A percentile compares a stretch with the other conserved stretches of the same genome.
Conservation (phyloP, 805 yeast genomes). For the Lipomyces starkeyi region DNA sequence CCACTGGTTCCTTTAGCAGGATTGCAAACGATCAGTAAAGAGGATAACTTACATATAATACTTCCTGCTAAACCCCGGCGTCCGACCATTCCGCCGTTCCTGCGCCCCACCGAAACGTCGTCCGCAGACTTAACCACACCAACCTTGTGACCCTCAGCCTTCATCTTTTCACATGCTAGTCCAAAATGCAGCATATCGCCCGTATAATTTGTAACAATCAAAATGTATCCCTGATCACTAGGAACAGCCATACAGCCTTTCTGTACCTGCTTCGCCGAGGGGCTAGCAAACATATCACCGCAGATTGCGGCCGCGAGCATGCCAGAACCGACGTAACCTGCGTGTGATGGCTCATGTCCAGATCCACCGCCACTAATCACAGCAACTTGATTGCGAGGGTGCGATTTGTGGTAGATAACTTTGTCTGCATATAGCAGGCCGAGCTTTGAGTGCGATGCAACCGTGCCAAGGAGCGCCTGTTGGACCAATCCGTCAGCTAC, state of each 20-base stretch:
- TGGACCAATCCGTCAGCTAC: slow-evolving; percentile 48
- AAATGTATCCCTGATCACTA: slow-evolving; percentile 60
- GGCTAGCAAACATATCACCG: slow-evolving; percentile 90
- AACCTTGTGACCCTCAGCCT: slow-evolving; percentile 74
- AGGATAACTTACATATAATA: slow-evolving; percentile 49
- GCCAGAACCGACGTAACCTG: slow-evolving; percentile 90
- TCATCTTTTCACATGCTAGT: slow-evolving; percentile 85
- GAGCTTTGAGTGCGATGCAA: slow-evolving; percentile 51
- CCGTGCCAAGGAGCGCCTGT: slow-evolving; percentile 50
- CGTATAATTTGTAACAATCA: slow-evolving; percentile 89
- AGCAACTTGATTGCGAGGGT: slow-evolving; percentile 52
- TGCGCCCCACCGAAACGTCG: slow-evolving; percentile 92
- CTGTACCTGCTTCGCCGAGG: slow-evolving; percentile 83
- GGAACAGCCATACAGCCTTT: slow-evolving; percentile 57
- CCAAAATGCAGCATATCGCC: slow-evolving; percentile 96
- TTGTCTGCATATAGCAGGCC: slow-evolving; percentile 61
- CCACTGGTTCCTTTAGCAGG: slow-evolving; percentile 53
- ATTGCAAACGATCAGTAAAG: neutral
- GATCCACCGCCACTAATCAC: slow-evolving; percentile 91
- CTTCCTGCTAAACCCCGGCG: slow-evolving; percentile 96
- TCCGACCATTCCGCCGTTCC: slow-evolving; percentile 89
- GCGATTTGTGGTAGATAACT: slow-evolving; percentile 40
- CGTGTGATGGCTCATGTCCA: slow-evolving; percentile 95
- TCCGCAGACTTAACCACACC: slow-evolving; percentile 82
- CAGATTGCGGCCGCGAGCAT: slow-evolving; percentile 84